These are phyloP conservation scores for Candida railenensis DNA, from an alignment of 805 yeast genomes.

Conservation along the genomic window DNA sequence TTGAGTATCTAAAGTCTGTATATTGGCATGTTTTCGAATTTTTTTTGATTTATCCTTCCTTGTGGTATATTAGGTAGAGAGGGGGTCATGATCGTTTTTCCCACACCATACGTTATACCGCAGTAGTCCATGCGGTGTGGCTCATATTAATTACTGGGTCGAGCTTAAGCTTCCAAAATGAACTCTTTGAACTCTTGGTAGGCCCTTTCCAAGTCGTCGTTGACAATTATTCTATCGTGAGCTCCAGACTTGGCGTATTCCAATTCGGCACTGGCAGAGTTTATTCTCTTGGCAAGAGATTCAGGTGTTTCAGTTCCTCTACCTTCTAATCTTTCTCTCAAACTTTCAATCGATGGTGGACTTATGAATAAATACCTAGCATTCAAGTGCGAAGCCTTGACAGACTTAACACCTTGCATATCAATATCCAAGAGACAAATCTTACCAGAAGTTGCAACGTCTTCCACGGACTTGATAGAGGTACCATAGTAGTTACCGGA, in stretches of 20 bases:
- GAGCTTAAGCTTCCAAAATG: conserved; percentile 42
- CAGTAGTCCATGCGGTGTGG: too few species aligned
- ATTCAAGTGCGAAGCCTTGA: conserved; percentile 75
- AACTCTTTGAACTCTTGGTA: conserved; percentile 78
- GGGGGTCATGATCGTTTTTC: too few species aligned
- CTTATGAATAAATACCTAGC: conserved; percentile 86
- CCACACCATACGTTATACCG: too few species aligned
- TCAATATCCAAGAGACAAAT: conserved; percentile 94
- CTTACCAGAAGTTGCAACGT: conserved; percentile 61
- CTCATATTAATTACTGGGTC: too few species aligned
- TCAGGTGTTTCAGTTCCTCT: conserved; percentile 97
- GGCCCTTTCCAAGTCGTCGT: conserved; percentile 89
- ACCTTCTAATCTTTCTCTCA: conserved; percentile 70
- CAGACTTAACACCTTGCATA: conserved; percentile 97
- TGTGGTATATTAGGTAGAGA: too few species aligned
- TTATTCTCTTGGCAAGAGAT: conserved; percentile 76
- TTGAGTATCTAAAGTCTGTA: too few species aligned
- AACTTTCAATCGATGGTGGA: conserved; percentile 86
- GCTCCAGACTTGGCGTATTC: conserved; percentile 90
- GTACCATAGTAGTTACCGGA: conserved; percentile 98
- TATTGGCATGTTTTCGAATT: too few species aligned
- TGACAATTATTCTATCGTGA: conserved; percentile 85
- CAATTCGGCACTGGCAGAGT: conserved; percentile 85
- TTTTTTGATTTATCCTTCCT: too few species aligned
- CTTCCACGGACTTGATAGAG: conserved; percentile 78